Evolutionary conservation across 208 protist genomes (phyloP), one percentile per base, ranked within the genome.

Genomic region (Leishmania braziliensis): DNA sequence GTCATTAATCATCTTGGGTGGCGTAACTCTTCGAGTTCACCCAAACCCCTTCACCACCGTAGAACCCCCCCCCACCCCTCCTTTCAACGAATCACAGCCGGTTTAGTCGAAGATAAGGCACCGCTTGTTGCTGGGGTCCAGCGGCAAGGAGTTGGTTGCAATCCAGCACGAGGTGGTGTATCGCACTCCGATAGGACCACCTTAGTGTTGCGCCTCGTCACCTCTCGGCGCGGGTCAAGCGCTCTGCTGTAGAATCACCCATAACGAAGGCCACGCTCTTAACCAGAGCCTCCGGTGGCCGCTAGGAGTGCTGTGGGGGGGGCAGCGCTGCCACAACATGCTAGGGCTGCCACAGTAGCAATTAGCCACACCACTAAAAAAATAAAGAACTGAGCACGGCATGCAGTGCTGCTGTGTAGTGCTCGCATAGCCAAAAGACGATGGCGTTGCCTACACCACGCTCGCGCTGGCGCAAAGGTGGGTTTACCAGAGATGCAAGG

Each of bases 191-290:
- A 51, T 85, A 39, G 92, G 76, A 93, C 88, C 65, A 84, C 80
- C 73, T 78, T 78, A 53, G 62, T 92, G 74, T 93, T 93, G 87
- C 94, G 92, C 84, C 92, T 95, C 39, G 85, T 84, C 75, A 94
- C 84, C 80, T 95, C 90, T 39, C 1, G 18, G 84, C 89, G 36
- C 75, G 74, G 29, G 88, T 87, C 80, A 84, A 86, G 78, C 84
- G 88, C 5, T 75, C 23, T 2, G 70, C 36, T 4, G 2, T n/a
- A 18, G 6, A 3, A 36, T 36, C 10, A 16, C 36, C 66, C 1
- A 18, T 39, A 20, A 75, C 70, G n/a, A 58, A 39, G 3, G 70
- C 70, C 43, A 58, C 18, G 12, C 43, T 74, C 26, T n/a, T 56
- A 0, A 74, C 20, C 20, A 20, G 12, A 20, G 29, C 70, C 23